phyloP scores from a whole-genome alignment of 225 moss, liverwort and hornwort genomes.

The Rhytidiadelphus loreus region DNA sequence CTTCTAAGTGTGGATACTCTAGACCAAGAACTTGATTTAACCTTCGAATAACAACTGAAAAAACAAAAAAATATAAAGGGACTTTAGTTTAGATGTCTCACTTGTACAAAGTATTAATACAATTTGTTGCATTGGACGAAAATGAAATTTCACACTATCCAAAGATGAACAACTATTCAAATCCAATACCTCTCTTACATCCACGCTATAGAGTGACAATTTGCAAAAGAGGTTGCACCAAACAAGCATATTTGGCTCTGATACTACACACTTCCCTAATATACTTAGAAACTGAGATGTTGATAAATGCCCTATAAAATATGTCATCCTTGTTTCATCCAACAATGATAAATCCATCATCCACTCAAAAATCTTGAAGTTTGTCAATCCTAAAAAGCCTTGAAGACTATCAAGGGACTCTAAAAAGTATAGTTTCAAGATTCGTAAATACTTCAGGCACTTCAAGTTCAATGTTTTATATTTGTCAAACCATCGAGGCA shows the following conservation, averaged over 20 bases:
- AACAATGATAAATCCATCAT: accelerated
- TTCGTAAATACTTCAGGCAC: no score
- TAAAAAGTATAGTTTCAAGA: not conserved
- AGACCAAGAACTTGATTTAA: not conserved
- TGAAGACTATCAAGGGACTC: not conserved
- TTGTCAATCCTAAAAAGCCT: not conserved
- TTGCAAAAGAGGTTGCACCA: not conserved
- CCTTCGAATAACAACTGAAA: not conserved
- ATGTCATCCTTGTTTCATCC: not conserved
- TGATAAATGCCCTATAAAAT: no score
- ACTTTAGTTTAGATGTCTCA: not conserved
- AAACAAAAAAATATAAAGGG: not conserved
- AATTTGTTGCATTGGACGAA: accelerated
- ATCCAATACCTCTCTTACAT: not conserved
- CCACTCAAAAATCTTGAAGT: not conserved
- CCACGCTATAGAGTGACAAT: not conserved
- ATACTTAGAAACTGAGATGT: no score
- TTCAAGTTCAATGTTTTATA: not conserved
- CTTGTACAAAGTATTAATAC: not conserved
- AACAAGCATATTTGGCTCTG: no score
- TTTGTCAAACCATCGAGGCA: not conserved
- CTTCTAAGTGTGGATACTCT: not conserved
- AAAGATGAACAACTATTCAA: not conserved
- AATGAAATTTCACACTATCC: not conserved
- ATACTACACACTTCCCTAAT: no score